phyloP scores from a whole-genome alignment of 2,329 filamentous ascomycete species.

The Phaeoacremonium minimum region DNA sequence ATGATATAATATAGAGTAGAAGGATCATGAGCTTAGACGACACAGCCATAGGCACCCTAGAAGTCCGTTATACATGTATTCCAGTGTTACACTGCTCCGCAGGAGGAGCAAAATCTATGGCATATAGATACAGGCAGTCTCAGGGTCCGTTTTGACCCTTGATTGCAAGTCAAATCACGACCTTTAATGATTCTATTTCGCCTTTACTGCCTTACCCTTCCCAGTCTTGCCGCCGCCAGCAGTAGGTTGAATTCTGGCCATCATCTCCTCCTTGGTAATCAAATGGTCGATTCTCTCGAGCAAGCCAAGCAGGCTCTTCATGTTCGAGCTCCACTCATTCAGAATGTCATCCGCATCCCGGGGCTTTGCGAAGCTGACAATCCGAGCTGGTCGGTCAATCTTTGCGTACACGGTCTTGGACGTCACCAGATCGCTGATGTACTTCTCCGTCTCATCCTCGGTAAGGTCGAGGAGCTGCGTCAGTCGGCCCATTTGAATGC shows the following conservation, averaged over 20 bases:
- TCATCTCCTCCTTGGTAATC: slow-evolving; percentile 99
- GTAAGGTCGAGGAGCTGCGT: slow-evolving; percentile 87
- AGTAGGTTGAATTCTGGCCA: slow-evolving; percentile 85
- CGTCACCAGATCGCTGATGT: slow-evolving; percentile 94
- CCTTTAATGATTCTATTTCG: slow-evolving; percentile 17
- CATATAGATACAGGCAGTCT: not conserved
- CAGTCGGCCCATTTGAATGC: slow-evolving; percentile 86
- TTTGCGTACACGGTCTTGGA: slow-evolving; percentile 98
- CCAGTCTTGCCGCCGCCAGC: slow-evolving; percentile 29
- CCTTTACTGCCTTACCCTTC: slow-evolving; percentile 32
- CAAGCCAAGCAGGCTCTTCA: slow-evolving; percentile 65
- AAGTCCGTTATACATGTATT: not conserved
- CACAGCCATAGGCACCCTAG: not conserved
- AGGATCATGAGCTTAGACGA: not conserved
- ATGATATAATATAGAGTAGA: too few species aligned
- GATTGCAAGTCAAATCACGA: too few species aligned
- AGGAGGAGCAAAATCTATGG: not conserved
- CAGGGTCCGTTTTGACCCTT: not conserved
- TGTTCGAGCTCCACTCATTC: slow-evolving; percentile 98
- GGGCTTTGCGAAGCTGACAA: slow-evolving; percentile 93
- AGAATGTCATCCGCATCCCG: slow-evolving; percentile 92
- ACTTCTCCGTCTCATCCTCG: slow-evolving; percentile 97
- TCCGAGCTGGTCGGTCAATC: slow-evolving; percentile 87
- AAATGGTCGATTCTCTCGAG: slow-evolving; percentile 89
- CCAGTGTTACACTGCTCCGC: not conserved